Conservation (phyloP, 768 basidiomycete species). For the Boletus sensibilis region DNA sequence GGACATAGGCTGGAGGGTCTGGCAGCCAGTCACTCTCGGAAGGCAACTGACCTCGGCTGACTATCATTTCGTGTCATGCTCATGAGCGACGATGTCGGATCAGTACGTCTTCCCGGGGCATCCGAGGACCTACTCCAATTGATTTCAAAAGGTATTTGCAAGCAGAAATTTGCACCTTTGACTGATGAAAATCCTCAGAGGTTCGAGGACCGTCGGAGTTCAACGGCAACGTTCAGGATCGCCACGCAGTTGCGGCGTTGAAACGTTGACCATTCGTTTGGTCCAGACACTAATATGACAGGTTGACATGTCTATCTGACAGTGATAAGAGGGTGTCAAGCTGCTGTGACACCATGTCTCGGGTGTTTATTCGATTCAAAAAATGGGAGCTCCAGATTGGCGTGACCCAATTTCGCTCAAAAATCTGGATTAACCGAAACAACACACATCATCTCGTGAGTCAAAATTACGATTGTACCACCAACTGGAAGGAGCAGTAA, state of each 20-base stretch:
- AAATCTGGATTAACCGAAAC: neutral
- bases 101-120: no score
- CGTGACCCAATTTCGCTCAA: neutral
- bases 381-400: neutral
- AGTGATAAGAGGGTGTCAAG: neutral
- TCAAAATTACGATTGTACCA: neutral
- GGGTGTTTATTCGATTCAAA: neutral
- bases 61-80: neutral
- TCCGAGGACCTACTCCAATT: neutral
- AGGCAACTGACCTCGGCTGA: neutral
- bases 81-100: no score
- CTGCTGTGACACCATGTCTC: neutral
- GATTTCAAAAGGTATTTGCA: neutral
- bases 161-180: no score
- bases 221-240: neutral
- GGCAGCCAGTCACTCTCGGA: neutral
- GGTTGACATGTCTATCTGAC: no score
- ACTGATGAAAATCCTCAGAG: neutral
- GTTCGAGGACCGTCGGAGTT: no score
- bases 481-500: neutral
- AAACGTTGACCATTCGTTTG: neutral
- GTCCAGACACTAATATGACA: neutral
- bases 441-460: neutral
- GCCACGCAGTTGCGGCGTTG: neutral
- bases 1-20: neutral